Evolutionary conservation across 352 stramenopile species (phyloP).

Genomic region (Phytopythium montanum): DNA sequence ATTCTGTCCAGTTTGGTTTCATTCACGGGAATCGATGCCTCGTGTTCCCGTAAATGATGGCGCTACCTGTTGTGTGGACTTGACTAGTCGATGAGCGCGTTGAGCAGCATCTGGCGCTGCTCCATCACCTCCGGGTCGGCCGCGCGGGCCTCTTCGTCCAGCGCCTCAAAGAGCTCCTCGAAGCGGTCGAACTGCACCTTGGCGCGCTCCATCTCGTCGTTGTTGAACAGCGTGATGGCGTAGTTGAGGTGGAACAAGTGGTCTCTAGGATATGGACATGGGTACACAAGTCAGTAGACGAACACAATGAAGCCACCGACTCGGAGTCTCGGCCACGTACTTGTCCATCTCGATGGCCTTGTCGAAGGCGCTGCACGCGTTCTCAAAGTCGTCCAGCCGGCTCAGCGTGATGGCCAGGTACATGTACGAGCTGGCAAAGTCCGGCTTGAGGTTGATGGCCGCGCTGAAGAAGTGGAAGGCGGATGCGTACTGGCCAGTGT

Average conservation of each 20-base stretch:
- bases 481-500: constrained; percentile 90
- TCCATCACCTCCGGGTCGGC: constrained; percentile 68
- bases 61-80: background rate
- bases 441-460: constrained; percentile 84
- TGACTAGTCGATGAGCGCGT: constrained; percentile 55
- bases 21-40: background rate
- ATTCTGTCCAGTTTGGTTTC: background rate
- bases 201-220: constrained; percentile 85
- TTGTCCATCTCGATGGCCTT: constrained; percentile 89
- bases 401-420: constrained; percentile 90
- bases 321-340: constrained; percentile 18
- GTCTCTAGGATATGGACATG: constrained; percentile 33
- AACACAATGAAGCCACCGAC: too few species aligned
- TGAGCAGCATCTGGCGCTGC: constrained; percentile 67
- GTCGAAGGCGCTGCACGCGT: constrained; percentile 89
- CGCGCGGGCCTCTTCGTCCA: constrained; percentile 66
- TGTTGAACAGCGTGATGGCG: constrained; percentile 87
- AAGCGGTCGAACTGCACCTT: constrained; percentile 85
- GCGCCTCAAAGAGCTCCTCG: constrained; percentile 70
- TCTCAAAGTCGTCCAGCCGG: constrained; percentile 91
- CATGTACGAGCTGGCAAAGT: constrained; percentile 91
- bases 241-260: constrained; percentile 90
- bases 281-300: background rate
- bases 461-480: constrained; percentile 93
- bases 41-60: background rate